Percentiles rank a stretch among this genome's conserved stretches.
Evolutionary conservation across 1,284 basidiomycete genomes (phyloP).

Genomic region (Lignosus rhinocerotis): DNA sequence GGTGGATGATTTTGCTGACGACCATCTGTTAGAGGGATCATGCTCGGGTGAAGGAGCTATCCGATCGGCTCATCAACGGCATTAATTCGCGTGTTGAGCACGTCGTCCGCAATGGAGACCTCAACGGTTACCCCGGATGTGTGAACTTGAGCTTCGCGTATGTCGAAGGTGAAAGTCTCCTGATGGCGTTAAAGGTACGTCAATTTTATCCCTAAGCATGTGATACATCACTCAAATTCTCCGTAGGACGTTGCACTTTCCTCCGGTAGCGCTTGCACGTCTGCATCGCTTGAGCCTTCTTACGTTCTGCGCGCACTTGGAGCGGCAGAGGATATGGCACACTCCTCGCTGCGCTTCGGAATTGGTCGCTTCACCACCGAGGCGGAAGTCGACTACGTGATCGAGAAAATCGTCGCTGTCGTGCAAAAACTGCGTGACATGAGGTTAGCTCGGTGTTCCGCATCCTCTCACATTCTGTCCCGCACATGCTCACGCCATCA

Average conservation of each 20-base stretch:
- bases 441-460: constrained; percentile 46
- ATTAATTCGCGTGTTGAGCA: constrained; percentile 86
- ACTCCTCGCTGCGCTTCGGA: constrained; percentile 96
- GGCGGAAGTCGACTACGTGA: constrained; percentile 94
- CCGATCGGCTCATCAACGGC: constrained; percentile 80
- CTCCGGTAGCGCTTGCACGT: constrained; percentile 98
- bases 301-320: constrained; percentile 97
- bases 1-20: neutral
- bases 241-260: constrained; percentile 91
- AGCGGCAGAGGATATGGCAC: constrained; percentile 98
- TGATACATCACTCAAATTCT: neutral
- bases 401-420: constrained; percentile 85
- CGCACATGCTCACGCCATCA: neutral
- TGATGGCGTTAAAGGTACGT: constrained; percentile 97
- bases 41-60: constrained; percentile 72
- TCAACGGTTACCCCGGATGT: constrained; percentile 87
- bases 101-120: constrained; percentile 93
- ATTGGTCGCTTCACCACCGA: constrained; percentile 99
- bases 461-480: neutral
- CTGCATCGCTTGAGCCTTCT: constrained; percentile 96
- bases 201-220: neutral
- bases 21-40: constrained; percentile 72
- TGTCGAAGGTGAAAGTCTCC: constrained; percentile 94
- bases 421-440: constrained; percentile 78
- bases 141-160: constrained; percentile 97